Conservation (phyloP, 1,284 basidiomycete genomes). For the Clitocybe nebularis region DNA sequence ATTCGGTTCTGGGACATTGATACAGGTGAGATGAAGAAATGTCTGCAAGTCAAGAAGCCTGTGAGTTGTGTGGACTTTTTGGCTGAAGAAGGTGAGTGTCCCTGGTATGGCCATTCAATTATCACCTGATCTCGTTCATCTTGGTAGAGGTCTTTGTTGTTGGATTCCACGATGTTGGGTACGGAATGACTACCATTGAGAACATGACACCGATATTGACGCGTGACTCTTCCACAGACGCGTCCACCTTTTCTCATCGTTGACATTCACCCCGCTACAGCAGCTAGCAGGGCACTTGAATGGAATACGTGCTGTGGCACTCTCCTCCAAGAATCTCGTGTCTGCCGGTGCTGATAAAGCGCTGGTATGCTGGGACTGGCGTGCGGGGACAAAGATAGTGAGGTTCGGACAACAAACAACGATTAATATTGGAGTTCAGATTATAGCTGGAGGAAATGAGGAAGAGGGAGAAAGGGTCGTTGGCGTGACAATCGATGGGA, state of each 20-base stretch:
- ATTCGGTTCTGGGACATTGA: conserved; percentile 87
- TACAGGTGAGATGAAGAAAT: conserved; percentile 78
- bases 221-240: conserved; percentile 40
- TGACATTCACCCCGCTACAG: conserved; percentile 77
- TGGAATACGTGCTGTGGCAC: conserved; percentile 82
- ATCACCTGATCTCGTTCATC: conserved; percentile 1
- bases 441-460: conserved; percentile 50
- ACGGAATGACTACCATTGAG: conserved; percentile 22
- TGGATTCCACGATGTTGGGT: conserved; percentile 91
- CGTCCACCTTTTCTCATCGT: conserved; percentile 76
- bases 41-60: conserved; percentile 77
- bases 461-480: conserved; percentile 78
- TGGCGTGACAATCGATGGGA: conserved; percentile 88
- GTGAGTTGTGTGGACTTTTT: conserved; percentile 89
- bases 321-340: conserved; percentile 81
- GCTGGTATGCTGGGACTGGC: conserved; percentile 90
- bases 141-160: conserved; percentile 81
- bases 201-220: background rate
- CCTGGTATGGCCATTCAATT: conserved; percentile 4
- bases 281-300: conserved; percentile 82
- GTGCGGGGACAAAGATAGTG: conserved; percentile 81
- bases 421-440: conserved; percentile 85
- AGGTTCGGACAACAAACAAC: conserved; percentile 92
- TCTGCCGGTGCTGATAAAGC: conserved; percentile 81
- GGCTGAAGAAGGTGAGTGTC: conserved; percentile 62